Evolutionary conservation across 164 flowering plant species (phyloP).

Genomic region (Houttuynia cordata): DNA sequence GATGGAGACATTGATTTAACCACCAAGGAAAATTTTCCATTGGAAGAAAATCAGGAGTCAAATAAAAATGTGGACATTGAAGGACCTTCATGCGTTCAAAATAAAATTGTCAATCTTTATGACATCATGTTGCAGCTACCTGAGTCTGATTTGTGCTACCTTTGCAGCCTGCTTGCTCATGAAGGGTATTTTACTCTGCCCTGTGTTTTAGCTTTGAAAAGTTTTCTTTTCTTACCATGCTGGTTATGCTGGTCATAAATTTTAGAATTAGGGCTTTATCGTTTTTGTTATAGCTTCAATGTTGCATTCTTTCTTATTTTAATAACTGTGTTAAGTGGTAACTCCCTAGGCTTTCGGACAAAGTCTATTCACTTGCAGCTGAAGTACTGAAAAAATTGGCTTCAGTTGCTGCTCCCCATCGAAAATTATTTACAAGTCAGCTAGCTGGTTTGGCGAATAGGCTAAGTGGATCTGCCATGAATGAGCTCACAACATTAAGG

Average conservation of each 20-base stretch:
- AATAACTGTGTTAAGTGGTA: conserved; percentile 7
- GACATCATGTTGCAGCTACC: conserved; percentile 62
- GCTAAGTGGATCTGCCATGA: conserved; percentile 60
- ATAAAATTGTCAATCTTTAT: conserved; percentile 22
- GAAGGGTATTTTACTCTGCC: conserved; percentile 51
- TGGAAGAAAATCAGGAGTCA: conserved; percentile 18
- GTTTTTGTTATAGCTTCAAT: background rate
- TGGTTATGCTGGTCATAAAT: too few species aligned
- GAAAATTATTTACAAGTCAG: conserved; percentile 57
- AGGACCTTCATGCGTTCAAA: conserved; percentile 18
- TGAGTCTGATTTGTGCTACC: conserved; percentile 53
- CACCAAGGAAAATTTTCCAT: conserved; percentile 16
- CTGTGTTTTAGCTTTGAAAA: background rate
- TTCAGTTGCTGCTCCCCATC: conserved; percentile 44
- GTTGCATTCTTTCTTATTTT: background rate
- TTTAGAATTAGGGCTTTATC: conserved; percentile 21
- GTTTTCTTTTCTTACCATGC: background rate
- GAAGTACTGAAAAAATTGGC: conserved; percentile 90
- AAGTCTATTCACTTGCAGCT: conserved; percentile 64
- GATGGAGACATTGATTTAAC: conserved; percentile 23
- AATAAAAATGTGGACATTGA: conserved; percentile 17
- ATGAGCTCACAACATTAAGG: conserved; percentile 57
- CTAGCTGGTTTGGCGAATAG: conserved; percentile 63
- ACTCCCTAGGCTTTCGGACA: conserved; percentile 66
- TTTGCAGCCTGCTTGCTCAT: conserved; percentile 76